Conservation (phyloP, 306 rosid genomes). For the Sicyos baderoa region DNA sequence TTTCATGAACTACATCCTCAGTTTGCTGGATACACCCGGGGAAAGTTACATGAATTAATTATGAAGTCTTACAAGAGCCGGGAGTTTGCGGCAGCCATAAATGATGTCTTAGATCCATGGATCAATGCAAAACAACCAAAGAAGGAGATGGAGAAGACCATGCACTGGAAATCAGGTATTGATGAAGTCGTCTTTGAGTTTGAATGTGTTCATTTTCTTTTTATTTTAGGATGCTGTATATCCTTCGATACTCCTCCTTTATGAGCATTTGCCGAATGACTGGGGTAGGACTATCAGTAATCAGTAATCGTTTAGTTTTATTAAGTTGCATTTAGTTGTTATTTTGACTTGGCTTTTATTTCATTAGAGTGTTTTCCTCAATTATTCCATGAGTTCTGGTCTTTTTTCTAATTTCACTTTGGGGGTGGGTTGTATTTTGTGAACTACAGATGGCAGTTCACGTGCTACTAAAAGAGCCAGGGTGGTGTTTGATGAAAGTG, state of each 20-base stretch:
- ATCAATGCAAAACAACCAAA: slow-evolving; percentile 87
- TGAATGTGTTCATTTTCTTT: neutral
- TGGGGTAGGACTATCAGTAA: neutral
- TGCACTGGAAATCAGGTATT: slow-evolving; percentile 82
- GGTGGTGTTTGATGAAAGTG: slow-evolving; percentile 52
- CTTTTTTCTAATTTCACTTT: slow-evolving; percentile 16
- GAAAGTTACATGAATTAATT: slow-evolving; percentile 86
- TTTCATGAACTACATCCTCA: slow-evolving; percentile 65
- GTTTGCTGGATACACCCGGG: slow-evolving; percentile 79
- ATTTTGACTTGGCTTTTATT: too few relatives aligned
- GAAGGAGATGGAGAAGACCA: slow-evolving; percentile 75
- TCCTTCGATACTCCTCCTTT: neutral
- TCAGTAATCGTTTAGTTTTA: neutral
- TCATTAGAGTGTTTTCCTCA: too few relatives aligned
- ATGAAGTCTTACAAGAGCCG: slow-evolving; percentile 92
- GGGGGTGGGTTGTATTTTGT: slow-evolving; percentile 23
- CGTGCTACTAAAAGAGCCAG: slow-evolving; percentile 76
- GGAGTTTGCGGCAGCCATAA: slow-evolving; percentile 90
- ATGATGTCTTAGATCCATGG: slow-evolving; percentile 98
- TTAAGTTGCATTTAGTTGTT: neutral
- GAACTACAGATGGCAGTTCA: slow-evolving; percentile 52
- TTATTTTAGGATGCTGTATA: neutral
- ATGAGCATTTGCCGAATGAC: neutral
- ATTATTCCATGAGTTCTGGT: slow-evolving; percentile 1
- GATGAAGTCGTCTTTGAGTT: slow-evolving; percentile 10